Evolutionary conservation across 495 filamentous ascomycete species (phyloP), one percentile per base, ranked within the genome.

Genomic region (Bathelium albidoporum): DNA sequence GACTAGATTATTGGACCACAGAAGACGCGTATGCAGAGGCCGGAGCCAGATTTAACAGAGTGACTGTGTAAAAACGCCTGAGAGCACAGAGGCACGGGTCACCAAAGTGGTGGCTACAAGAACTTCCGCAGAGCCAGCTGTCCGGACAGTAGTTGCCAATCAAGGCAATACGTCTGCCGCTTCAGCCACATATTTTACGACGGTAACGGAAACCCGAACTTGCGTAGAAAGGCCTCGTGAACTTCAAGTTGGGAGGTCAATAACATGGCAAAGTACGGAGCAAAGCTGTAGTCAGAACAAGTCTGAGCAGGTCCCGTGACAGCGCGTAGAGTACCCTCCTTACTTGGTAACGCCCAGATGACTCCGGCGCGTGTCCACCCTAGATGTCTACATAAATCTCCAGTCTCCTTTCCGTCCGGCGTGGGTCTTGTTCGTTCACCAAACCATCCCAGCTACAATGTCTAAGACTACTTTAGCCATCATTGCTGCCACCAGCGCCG

Each of bases 401-500:
- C 2, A 12, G 24, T 20, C 49, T 55, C 24, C 7, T 55, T 16
- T 55, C 22, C 22, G 22, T 55, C 16, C 24, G 49, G 20, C 49
- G 49, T 24, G 9, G 49, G 49, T 24, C 22, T 29, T 24, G 49
- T 55, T 2, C 5, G 9, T 24, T 55, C 24, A n/a, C 4, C 9
- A 9, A 28, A 4, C 20, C 16, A 28, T 3, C 2, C 26, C 26
- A 24, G 16, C 20, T 45, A 61, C 11, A 63, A 77, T 77, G 75
- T 75, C 74, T 9, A 77, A 77, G 64, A 70, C 69, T 31, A 96
- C 92, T 26, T 70, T 97, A 64, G 91, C 90, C 49, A 81, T 94
- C 49, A 88, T 96, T 68, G 94, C 91, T 44, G 92, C 89, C 58
- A 88, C 87, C 73, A 89, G 90, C 72, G 94, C 94, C 53, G 90